A percentile compares a stretch with the other conserved stretches of the same genome.
Evolutionary conservation across 305 asterid species (phyloP).

Genomic region (Caryopteris hybrid): DNA sequence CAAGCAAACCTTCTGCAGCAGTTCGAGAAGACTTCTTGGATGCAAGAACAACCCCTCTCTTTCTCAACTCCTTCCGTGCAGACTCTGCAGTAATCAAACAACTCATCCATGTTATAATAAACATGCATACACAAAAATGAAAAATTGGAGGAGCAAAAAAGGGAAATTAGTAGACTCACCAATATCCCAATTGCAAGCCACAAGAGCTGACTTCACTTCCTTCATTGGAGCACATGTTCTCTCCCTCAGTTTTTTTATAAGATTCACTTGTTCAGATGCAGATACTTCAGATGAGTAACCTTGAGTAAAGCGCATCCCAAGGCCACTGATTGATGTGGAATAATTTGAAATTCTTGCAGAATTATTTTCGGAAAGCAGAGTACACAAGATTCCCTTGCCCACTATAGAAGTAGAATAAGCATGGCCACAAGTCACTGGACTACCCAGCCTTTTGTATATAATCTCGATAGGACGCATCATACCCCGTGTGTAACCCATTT

Average conservation of each 20-base stretch:
- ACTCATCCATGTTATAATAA: slow-evolving; percentile 2
- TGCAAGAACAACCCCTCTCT: slow-evolving; percentile 94
- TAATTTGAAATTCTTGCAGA: slow-evolving; percentile 18
- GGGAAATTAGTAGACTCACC: slow-evolving; percentile 38
- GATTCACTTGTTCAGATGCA: slow-evolving; percentile 63
- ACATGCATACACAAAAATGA: neutral
- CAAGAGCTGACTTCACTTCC: slow-evolving; percentile 91
- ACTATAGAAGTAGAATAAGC: slow-evolving; percentile 35
- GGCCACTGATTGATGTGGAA: slow-evolving; percentile 19
- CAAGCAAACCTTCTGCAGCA: slow-evolving; percentile 93
- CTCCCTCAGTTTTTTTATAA: slow-evolving; percentile 84
- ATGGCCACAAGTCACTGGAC: slow-evolving; percentile 36
- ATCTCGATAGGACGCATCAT: slow-evolving; percentile 49
- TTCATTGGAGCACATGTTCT: slow-evolving; percentile 99
- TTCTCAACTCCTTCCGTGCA: slow-evolving; percentile 93
- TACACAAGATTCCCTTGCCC: slow-evolving; percentile 25
- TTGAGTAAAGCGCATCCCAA: slow-evolving; percentile 35
- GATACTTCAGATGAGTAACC: slow-evolving; percentile 53
- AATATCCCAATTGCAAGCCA: slow-evolving; percentile 84
- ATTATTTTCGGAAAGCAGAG: slow-evolving; percentile 19
- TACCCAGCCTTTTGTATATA: slow-evolving; percentile 44
- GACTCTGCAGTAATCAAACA: slow-evolving; percentile 50
- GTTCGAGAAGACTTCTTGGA: slow-evolving; percentile 84
- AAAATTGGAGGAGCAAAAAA: neutral
- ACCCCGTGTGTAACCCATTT: slow-evolving; percentile 47